phyloP scores from a whole-genome alignment of 441 rosid species.

The Heliophila coronopifolia region DNA sequence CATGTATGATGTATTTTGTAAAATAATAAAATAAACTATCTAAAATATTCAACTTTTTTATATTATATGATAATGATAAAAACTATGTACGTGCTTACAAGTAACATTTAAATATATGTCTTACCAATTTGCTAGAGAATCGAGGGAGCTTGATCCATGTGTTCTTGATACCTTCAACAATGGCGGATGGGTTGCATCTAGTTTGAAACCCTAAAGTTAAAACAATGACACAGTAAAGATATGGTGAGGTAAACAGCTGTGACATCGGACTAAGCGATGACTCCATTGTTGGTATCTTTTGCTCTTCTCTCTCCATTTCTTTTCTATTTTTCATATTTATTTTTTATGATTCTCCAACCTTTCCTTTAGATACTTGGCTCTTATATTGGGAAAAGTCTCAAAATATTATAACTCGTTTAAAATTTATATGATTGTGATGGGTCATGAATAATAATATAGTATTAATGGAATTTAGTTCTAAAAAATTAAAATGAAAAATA shows the following conservation, averaged over 20 bases:
- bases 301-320: constrained; percentile 11
- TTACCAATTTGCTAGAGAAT: constrained; percentile 35
- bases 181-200: constrained; percentile 28
- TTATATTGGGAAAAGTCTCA: too few species aligned
- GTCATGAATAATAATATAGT: too few species aligned
- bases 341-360: not conserved
- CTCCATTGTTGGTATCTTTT: not conserved
- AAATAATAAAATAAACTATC: too few species aligned
- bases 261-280: constrained; percentile 27
- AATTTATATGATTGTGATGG: too few species aligned
- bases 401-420: too few species aligned
- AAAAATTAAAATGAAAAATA: too few species aligned
- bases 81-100: too few species aligned
- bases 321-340: not conserved
- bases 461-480: too few species aligned
- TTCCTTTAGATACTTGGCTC: not conserved
- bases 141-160: constrained; percentile 46
- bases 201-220: constrained; percentile 45
- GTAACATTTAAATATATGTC: not conserved
- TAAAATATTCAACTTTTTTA: too few species aligned
- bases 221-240: constrained; percentile 36
- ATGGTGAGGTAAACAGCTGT: not conserved
- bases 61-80: too few species aligned
- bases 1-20: too few species aligned
- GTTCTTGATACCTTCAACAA: constrained; percentile 29